Evolutionary conservation across 192 early-diverging fungal genomes (phyloP).

Genomic region (Backusella liffmaniae): DNA sequence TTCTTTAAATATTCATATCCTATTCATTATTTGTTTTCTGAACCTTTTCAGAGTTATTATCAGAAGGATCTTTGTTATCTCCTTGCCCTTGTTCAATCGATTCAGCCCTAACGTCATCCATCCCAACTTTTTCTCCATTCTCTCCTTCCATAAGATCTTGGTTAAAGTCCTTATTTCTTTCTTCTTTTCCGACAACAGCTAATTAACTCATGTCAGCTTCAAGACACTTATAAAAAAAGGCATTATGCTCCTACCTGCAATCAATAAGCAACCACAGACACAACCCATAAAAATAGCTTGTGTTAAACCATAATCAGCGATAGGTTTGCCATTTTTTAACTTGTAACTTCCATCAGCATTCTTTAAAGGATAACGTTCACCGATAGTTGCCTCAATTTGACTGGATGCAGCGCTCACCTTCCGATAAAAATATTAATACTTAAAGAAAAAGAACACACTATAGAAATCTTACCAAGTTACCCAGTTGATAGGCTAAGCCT

Average conservation of each 20-base stretch:
- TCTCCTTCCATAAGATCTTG: constrained; percentile 12
- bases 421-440: not conserved
- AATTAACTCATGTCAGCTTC: not conserved
- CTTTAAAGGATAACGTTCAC: constrained; percentile 25
- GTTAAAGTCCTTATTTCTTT: constrained; percentile 51
- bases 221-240: not conserved
- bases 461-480: constrained; percentile 61
- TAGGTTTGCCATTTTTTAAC: constrained; percentile 14
- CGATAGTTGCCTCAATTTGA: constrained; percentile 44
- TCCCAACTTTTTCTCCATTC: not conserved
- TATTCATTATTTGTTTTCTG: not conserved
- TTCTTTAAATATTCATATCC: not conserved
- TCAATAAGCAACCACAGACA: constrained; percentile 25
- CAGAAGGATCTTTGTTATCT: not conserved
- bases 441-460: constrained; percentile 4
- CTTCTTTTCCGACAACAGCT: constrained; percentile 57
- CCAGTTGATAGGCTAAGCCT: constrained; percentile 77
- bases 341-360: constrained; percentile 14
- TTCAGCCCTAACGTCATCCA: not conserved
- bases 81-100: constrained; percentile 1
- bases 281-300: constrained; percentile 62
- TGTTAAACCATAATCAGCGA: constrained; percentile 51
- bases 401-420: constrained; percentile 41
- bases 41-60: not conserved
- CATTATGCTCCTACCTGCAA: not conserved